Evolutionary conservation across 73 alveolate genomes (phyloP).

Genomic region (Stentor roeselii): DNA sequence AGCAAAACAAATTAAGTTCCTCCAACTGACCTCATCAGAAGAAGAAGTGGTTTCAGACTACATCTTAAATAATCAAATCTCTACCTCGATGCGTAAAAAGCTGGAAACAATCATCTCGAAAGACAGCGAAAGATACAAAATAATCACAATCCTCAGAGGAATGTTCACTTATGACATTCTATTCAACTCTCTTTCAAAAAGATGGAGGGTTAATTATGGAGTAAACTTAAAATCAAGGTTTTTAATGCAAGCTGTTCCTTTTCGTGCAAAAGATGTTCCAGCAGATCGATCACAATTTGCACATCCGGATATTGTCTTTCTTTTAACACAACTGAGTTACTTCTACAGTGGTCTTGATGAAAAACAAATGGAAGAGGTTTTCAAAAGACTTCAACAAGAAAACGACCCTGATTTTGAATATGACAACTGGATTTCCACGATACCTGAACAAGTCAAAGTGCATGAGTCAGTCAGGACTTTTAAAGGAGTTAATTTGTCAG

Average conservation of each 20-base stretch:
- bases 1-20: neutral
- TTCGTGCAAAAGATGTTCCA: conserved; percentile 49
- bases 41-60: neutral
- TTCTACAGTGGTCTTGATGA: conserved; percentile 30
- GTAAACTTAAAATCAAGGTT: conserved; percentile 25
- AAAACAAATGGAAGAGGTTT: neutral
- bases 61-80: too few relatives aligned
- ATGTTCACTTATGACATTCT: conserved; percentile 27
- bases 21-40: neutral
- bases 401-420: neutral
- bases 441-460: neutral
- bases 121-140: neutral
- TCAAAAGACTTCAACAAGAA: too few relatives aligned
- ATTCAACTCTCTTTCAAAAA: conserved; percentile 28
- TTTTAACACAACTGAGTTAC: conserved; percentile 37
- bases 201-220: conserved; percentile 38
- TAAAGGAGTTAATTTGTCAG: neutral
- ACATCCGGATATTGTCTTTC: conserved; percentile 49
- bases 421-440: neutral
- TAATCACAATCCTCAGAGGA: conserved; percentile 8
- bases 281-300: conserved; percentile 46
- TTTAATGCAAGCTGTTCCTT: conserved; percentile 38
- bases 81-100: neutral
- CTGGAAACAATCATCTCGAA: neutral
- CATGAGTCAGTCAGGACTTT: neutral